Base-by-base conservation (phyloP, 495 filamentous ascomycete genomes). In the Rusavskia elegans region DNA sequence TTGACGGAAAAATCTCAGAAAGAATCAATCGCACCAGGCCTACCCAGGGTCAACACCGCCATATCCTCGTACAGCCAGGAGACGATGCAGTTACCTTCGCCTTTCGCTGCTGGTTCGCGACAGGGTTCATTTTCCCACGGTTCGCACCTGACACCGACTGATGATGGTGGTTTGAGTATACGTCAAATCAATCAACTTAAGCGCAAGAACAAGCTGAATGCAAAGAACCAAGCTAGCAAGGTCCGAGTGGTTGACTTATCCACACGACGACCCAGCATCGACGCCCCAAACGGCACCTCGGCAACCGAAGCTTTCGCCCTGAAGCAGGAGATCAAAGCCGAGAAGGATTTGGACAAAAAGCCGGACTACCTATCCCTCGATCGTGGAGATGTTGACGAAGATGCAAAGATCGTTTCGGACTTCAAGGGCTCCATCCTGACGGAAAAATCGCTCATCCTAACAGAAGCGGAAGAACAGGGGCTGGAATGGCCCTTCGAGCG, bases 151-250 rank as follows among this genome's bases (percentile, higher is more conserved):
- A 74, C 73, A 42, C 72, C 70, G 57, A 68, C 59, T 51, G 87
- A 88, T 49, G 86, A 92, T 49, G 64, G 76, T 0, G 81, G 79
- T 3, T 69, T 97, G 16, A 96, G 89, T 68, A 85, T 88, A 53
- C 81, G 92, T 14, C 92, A 97, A 62, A 73, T 95, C 27, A 98
- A 97, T 60, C 85, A 87, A 51, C 72, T 98, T 10, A 98, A 98
- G 64, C 79, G 92, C 16, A 94, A 93, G 62, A 80, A 85, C 30
- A 94, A 90, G 62, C 72, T 78, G 50, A 83, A 84, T 59, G 87
- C 87, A 9, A 89, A 87, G 62, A 81, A 85, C 61, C 83, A 86
- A 36, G 83, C 83, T 14, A 88, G 83, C 53, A 97, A 97, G 64
- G 88, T 93, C 38, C 75, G 82, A n/a, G 76, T 87, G n/a, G 80